Base-by-base conservation (phyloP, 2,329 filamentous ascomycete genomes). In the Phialophora verrucosa region DNA sequence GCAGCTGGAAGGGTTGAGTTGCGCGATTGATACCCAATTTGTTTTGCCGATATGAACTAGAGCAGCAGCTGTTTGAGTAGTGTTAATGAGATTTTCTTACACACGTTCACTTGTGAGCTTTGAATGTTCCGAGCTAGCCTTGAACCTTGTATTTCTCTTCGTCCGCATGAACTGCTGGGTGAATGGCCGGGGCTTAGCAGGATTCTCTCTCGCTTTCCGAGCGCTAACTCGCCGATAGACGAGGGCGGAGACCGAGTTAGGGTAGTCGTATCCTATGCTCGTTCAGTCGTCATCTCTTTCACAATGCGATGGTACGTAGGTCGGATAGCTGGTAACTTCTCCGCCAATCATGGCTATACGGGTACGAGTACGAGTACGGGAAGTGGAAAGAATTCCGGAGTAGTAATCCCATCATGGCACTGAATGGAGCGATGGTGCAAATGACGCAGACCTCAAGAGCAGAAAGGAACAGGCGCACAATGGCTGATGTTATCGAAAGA, bases 21-120 rank as follows among this genome's bases (percentile, higher is more conserved):
- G 35, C 42, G 23, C 60, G 60, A 56, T 56, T 56, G 60, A 62
- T 62, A 62, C 60, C 60, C 60, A 56, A 61, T 38, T 6, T 56
- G 23, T 31, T 47, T 49, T 56, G n/a, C 27, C 31, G 7, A 44
- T 62, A 56, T 44, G 17, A 14, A 14, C 3, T 12, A 3, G n/a
- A 51, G 25, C 49, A 25, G 7, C 49, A 23, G 49, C 6, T 27
- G 20, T 29, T 51, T 23, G 20, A 44, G 6, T 44, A 44, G 38
- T 44, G 14, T 44, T 6, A 20, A 44, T n/a, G 38, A n/a, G 14
- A 44, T 8, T n/a, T 44, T 20, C 1, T 8, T 42, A 17, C 14
- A 42, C 17, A 17, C 8, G 14, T 2, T 17, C 12, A 17, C 14
- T 6, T 17, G 35, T 38, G 3, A 17, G 35, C 3, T 38, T 42